Evolutionary conservation across 2,329 filamentous ascomycete genomes (phyloP), one percentile per base, ranked within the genome.

Genomic region (Sodiomyces alkalinus): DNA sequence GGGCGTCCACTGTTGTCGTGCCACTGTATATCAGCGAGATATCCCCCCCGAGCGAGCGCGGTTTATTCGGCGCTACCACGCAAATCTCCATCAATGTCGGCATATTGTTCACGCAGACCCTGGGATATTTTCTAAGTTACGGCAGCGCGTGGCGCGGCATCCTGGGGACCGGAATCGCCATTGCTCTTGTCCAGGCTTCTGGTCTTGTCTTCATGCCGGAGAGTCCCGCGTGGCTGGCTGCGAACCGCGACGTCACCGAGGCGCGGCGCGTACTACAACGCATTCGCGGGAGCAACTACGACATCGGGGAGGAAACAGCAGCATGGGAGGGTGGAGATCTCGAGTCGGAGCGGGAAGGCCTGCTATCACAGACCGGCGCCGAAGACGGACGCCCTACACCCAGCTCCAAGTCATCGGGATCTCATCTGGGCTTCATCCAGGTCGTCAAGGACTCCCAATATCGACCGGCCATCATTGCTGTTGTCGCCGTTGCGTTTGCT

Each of bases 11-110:
- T 3, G 90, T 98, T 13, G 81, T 94, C 19, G 85, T 92, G 3
- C 90, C 90, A 1, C 70, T 98, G 13, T 98, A 92, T 58, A 83
- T 98, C 41, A 86, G 83, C 25, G 90, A 98, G 52, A 69, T 94
- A 16, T 77, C 86, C 0, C 90, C 87, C 4, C 72, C 72, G 0
- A 57, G 62, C 11, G 68, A 77, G 39, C 71, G 75, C 30, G 86
- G 85, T 5, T 72, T 92, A 37, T 96, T 93, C 45, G 73, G 73
- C 9, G 64, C 70, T 31, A 78, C 92, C 53, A 96, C 90, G 0
- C 87, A 98, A 49, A 75, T 96, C 45, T 86, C 85, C 53, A 86
- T 86, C 59, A 96, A 96, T 45, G 59, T 86, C 15, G 90, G 90
- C 31, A 94, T 98, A 29, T 55, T 98, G 23, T 56, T 73, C 16